These are phyloP conservation scores for Haplosporangium sp. DNA, from an alignment of 371 early-diverging fungal genomes.

Conservation along the genomic window DNA sequence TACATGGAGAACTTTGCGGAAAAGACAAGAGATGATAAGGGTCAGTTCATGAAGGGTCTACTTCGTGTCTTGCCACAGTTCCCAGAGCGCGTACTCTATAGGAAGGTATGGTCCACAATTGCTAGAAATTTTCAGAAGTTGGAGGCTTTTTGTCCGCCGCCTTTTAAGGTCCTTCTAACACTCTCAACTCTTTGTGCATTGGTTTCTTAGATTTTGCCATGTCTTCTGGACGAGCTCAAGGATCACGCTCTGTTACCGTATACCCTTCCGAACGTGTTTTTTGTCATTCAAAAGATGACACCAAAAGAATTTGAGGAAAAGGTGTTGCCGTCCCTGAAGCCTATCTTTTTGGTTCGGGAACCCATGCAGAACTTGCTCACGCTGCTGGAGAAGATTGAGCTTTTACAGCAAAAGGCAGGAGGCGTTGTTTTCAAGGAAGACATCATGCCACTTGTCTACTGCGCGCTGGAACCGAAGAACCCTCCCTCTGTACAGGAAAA, in stretches of 20 bases:
- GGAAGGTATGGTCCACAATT: slow-evolving; percentile 64
- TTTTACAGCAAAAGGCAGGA: slow-evolving; percentile 74
- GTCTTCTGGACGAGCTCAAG: slow-evolving; percentile 79
- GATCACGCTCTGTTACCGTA: slow-evolving; percentile 77
- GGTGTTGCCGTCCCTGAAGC: slow-evolving; percentile 74
- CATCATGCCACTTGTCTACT: slow-evolving; percentile 82
- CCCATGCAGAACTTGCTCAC: slow-evolving; percentile 75
- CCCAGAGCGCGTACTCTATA: slow-evolving; percentile 72
- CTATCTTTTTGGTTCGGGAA: slow-evolving; percentile 68
- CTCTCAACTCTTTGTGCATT: too few relatives aligned
- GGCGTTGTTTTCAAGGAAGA: slow-evolving; percentile 70
- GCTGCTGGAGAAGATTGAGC: slow-evolving; percentile 70
- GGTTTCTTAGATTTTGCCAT: slow-evolving; percentile 70
- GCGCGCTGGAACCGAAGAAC: slow-evolving; percentile 71
- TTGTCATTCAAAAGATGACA: slow-evolving; percentile 68
- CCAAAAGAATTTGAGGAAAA: slow-evolving; percentile 72
- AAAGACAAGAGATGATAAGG: slow-evolving; percentile 81
- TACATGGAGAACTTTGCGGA: slow-evolving; percentile 85
- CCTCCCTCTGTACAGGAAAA: slow-evolving; percentile 80
- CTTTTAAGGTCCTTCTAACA: too few relatives aligned
- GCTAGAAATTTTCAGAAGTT: neutral
- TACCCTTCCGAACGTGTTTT: slow-evolving; percentile 81
- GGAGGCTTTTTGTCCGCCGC: too few relatives aligned
- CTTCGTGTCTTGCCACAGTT: slow-evolving; percentile 77
- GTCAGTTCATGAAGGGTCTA: slow-evolving; percentile 84